These are phyloP conservation scores for Vitis rupestris DNA, from an alignment of 164 flowering plant species.

Conservation along the genomic window DNA sequence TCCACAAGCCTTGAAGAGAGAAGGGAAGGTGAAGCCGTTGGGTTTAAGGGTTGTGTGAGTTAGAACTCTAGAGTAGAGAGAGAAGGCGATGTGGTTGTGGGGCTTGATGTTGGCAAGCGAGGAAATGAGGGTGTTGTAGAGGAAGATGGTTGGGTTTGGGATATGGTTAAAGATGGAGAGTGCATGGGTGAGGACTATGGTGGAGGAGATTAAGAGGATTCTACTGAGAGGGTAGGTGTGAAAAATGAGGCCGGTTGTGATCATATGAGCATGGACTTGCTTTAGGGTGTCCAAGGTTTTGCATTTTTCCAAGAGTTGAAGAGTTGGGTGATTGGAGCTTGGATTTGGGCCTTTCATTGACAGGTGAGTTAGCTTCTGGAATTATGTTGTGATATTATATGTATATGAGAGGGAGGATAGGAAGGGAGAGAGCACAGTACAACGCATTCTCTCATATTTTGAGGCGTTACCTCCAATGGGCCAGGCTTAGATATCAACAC, in stretches of 20 bases:
- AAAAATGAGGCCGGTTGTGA: slow-evolving; percentile 46
- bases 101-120: slow-evolving; percentile 18
- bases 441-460: too few species aligned
- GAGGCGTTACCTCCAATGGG: too few species aligned
- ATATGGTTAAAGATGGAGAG: slow-evolving; percentile 46
- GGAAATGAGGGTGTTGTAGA: slow-evolving; percentile 60
- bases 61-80: slow-evolving; percentile 41
- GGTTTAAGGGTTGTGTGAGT: slow-evolving; percentile 25
- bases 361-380: not conserved
- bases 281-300: slow-evolving; percentile 15
- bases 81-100: slow-evolving; percentile 35
- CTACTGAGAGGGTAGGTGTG: slow-evolving; percentile 59
- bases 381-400: too few species aligned
- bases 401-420: too few species aligned
- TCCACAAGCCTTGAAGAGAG: slow-evolving; percentile 59
- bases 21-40: slow-evolving; percentile 58
- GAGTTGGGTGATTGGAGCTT: slow-evolving; percentile 10
- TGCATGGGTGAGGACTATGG: slow-evolving; percentile 28
- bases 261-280: slow-evolving; percentile 40
- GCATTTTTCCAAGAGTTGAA: slow-evolving; percentile 22
- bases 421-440: too few species aligned
- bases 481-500: too few species aligned
- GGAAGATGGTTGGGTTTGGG: slow-evolving; percentile 48
- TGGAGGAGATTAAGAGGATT: slow-evolving; percentile 40
- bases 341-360: slow-evolving; percentile 4